A percentile compares a stretch with the other conserved stretches of the same genome.
Conservation (phyloP, 139 green algal species). For the Coelastrella sp. region DNA sequence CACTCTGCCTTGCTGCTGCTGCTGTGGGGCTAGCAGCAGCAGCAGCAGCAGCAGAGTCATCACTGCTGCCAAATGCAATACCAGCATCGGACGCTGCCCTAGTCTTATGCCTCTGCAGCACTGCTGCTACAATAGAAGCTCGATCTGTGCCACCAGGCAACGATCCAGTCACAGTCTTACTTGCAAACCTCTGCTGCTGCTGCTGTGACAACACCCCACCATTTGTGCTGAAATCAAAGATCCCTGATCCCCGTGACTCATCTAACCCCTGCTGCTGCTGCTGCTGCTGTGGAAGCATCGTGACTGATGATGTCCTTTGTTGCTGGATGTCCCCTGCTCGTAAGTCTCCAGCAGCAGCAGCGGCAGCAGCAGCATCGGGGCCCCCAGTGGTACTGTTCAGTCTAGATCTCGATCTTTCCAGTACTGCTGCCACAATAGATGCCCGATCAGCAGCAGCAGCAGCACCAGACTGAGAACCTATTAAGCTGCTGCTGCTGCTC, state of each 20-base stretch:
- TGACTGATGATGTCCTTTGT: too few species aligned
- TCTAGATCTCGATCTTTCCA: neutral
- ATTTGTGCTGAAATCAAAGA: too few species aligned
- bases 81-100: neutral
- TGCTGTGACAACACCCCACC: too few species aligned
- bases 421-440: neutral
- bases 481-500: too few species aligned
- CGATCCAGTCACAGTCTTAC: neutral
- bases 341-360: too few species aligned
- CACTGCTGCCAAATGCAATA: neutral
- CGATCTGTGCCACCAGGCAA: neutral
- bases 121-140: neutral
- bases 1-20: too few species aligned
- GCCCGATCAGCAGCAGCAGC: too few species aligned
- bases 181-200: too few species aligned
- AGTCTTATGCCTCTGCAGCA: conserved; percentile 4
- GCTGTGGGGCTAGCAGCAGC: neutral
- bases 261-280: neutral
- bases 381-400: too few species aligned
- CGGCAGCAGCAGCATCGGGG: too few species aligned
- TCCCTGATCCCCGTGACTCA: neutral
- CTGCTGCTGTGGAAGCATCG: neutral
- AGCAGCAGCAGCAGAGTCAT: neutral
- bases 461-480: too few species aligned
- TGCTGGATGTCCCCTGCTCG: too few species aligned